phyloP scores from a whole-genome alignment of 192 early-diverging fungal genomes.

The Blastocladiella britannica region DNA sequence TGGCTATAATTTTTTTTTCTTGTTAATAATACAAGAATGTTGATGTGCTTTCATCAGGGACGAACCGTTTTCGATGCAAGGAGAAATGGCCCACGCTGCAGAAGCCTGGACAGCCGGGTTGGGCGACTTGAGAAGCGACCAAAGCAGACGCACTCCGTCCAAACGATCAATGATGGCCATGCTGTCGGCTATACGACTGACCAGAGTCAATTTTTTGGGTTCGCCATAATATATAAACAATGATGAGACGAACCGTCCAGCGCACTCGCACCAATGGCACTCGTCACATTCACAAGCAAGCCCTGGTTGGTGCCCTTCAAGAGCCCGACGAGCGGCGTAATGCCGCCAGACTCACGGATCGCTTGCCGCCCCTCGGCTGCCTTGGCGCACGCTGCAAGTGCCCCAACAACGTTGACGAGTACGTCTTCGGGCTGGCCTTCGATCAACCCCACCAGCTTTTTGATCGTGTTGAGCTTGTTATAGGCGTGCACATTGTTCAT shows the following conservation, averaged over 20 bases:
- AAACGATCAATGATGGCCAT: slow-evolving; percentile 41
- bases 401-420: slow-evolving; percentile 41
- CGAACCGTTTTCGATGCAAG: slow-evolving; percentile 44
- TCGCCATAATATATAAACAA: too few relatives aligned
- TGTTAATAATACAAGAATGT: slow-evolving; percentile 7
- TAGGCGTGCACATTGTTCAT: slow-evolving; percentile 37
- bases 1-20: slow-evolving; percentile 15
- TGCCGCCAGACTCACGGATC: slow-evolving; percentile 34
- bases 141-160: slow-evolving; percentile 38
- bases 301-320: slow-evolving; percentile 38
- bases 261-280: slow-evolving; percentile 35
- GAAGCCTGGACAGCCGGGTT: slow-evolving; percentile 38
- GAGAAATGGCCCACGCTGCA: slow-evolving; percentile 44
- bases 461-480: slow-evolving; percentile 42
- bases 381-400: slow-evolving; percentile 38
- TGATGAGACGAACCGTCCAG: slow-evolving; percentile 19
- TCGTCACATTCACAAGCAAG: slow-evolving; percentile 38
- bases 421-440: slow-evolving; percentile 48
- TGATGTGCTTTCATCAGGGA: too few relatives aligned
- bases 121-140: slow-evolving; percentile 38
- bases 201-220: background rate
- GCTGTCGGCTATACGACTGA: slow-evolving; percentile 29
- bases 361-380: slow-evolving; percentile 36
- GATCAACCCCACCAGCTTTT: slow-evolving; percentile 40
- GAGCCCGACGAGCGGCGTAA: slow-evolving; percentile 34